Percentiles rank a stretch among this genome's conserved stretches.
phyloP scores from a whole-genome alignment of 2,329 filamentous ascomycete genomes.

The Phyllosticta citriasiana region DNA sequence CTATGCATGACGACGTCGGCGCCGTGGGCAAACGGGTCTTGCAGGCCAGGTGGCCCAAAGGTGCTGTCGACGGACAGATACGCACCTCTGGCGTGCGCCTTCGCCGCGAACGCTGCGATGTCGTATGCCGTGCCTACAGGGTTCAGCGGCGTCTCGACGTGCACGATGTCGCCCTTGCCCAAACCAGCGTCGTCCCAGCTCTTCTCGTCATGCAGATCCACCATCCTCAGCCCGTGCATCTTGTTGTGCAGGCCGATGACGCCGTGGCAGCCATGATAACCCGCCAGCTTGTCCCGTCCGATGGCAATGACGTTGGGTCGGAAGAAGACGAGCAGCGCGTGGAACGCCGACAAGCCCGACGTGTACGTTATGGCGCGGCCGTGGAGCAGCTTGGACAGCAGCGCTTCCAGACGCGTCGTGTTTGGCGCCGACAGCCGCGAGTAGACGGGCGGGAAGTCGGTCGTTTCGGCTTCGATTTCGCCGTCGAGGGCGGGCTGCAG shows the following conservation, averaged over 20 bases:
- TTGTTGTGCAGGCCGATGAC: slow-evolving; percentile 65
- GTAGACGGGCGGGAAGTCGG: slow-evolving; percentile 60
- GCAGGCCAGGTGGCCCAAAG: slow-evolving; percentile 81
- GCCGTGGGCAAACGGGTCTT: slow-evolving; percentile 73
- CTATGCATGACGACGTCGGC: slow-evolving; percentile 86
- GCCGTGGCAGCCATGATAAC: slow-evolving; percentile 91
- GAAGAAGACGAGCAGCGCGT: slow-evolving; percentile 73
- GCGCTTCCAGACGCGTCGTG: slow-evolving; percentile 71
- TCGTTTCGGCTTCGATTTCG: slow-evolving; percentile 10
- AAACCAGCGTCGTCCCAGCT: slow-evolving; percentile 58
- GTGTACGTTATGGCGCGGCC: slow-evolving; percentile 61
- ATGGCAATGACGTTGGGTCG: slow-evolving; percentile 79
- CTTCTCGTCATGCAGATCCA: slow-evolving; percentile 49
- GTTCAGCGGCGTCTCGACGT: slow-evolving; percentile 90
- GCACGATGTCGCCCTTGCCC: slow-evolving; percentile 69
- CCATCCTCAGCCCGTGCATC: slow-evolving; percentile 62
- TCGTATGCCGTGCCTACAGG: slow-evolving; percentile 74
- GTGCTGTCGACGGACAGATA: slow-evolving; percentile 79
- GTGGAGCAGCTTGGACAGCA: slow-evolving; percentile 64
- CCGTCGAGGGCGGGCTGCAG: slow-evolving; percentile 48
- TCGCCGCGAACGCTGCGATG: slow-evolving; percentile 59
- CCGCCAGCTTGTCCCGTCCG: slow-evolving; percentile 41
- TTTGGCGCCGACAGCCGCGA: slow-evolving; percentile 71
- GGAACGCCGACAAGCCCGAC: slow-evolving; percentile 79
- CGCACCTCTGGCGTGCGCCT: slow-evolving; percentile 63